Evolutionary conservation across 331 rosid genomes (phyloP).

Genomic region (Saraca asoca): DNA sequence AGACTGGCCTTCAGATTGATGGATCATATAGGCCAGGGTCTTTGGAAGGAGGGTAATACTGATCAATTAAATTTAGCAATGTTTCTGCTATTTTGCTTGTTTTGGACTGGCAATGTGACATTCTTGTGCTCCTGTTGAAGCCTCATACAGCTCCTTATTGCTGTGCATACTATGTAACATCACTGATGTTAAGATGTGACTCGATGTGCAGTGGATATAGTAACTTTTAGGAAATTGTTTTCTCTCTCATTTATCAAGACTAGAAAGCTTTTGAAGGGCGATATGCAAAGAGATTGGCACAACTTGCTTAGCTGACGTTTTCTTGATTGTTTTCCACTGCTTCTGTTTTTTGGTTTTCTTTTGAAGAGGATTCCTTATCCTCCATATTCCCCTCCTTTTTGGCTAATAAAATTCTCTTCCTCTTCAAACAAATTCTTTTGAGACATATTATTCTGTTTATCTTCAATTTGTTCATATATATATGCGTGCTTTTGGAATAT

Average conservation of each 20-base stretch:
- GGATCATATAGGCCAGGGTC: constrained; percentile 74
- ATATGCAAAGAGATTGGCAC: too few relatives aligned
- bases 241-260: constrained; percentile 22
- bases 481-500: constrained; percentile 21
- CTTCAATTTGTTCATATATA: neutral
- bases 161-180: neutral
- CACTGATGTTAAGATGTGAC: constrained; percentile 18
- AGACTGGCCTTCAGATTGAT: constrained; percentile 59
- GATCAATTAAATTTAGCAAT: constrained; percentile 26
- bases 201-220: constrained; percentile 10
- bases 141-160: constrained; percentile 23
- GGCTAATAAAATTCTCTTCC: constrained; percentile 10
- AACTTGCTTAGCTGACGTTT: too few relatives aligned
- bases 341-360: too few relatives aligned
- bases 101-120: constrained; percentile 9
- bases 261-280: constrained; percentile 20
- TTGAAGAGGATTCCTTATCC: too few relatives aligned
- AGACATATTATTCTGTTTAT: neutral
- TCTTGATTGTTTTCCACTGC: too few relatives aligned
- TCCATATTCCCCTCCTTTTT: neutral
- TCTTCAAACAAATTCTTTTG: neutral
- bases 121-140: constrained; percentile 9
- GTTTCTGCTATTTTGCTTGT: constrained; percentile 32
- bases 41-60: constrained; percentile 86
- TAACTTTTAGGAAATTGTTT: constrained; percentile 13